Percentiles rank a stretch among this genome's conserved stretches.
phyloP scores from a whole-genome alignment of 257 asterid species.

The Fraxinus excelsior region DNA sequence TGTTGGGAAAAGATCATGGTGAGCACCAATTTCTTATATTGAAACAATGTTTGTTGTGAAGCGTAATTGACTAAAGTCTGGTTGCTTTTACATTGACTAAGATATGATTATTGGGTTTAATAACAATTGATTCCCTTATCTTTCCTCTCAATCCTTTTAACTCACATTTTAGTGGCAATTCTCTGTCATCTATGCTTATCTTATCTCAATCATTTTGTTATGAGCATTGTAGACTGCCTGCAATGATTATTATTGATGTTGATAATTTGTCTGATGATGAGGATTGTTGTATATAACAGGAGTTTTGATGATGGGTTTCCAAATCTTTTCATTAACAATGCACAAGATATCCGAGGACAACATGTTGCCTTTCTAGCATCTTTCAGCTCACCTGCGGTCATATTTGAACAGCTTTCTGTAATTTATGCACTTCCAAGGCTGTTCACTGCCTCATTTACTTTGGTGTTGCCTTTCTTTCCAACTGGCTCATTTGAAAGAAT shows the following conservation, averaged over 20 bases:
- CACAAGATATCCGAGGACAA: slow-evolving; percentile 85
- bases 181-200: not conserved
- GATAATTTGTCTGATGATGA: not conserved
- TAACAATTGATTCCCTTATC: not conserved
- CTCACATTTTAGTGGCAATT: not conserved
- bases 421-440: slow-evolving; percentile 92
- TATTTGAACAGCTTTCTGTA: slow-evolving; percentile 94
- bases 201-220: not conserved
- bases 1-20: not conserved
- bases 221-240: not conserved
- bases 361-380: slow-evolving; percentile 92
- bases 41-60: slow-evolving; percentile 16
- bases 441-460: slow-evolving; percentile 77
- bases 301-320: slow-evolving; percentile 94
- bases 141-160: not conserved
- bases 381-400: slow-evolving; percentile 87
- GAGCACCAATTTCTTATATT: not conserved
- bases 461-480: slow-evolving; percentile 90
- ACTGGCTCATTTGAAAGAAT: slow-evolving; percentile 91
- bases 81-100: not conserved
- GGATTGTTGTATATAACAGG: slow-evolving; percentile 47
- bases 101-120: not conserved
- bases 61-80: slow-evolving; percentile 3
- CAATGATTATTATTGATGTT: not conserved
- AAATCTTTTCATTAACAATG: slow-evolving; percentile 86